Evolutionary conservation across 1,139 yeast species (phyloP).

Genomic region (Nakaseomyces sp.): DNA sequence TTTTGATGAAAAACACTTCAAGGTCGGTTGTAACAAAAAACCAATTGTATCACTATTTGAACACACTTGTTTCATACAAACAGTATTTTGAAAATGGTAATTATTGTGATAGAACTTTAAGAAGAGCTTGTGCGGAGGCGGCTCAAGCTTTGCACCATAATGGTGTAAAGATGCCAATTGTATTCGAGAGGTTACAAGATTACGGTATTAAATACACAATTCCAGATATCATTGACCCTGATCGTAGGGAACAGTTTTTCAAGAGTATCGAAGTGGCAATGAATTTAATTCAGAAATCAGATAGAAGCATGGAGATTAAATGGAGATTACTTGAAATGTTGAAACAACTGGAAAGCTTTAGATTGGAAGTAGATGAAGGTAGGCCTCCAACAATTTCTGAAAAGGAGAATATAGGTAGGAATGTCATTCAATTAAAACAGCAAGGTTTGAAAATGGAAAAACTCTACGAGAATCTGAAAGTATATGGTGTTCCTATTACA

Average conservation of each 20-base stretch:
- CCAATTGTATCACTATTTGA: slow-evolving; percentile 15
- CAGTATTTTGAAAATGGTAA: slow-evolving; percentile 17
- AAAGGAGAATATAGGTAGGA: slow-evolving; percentile 13
- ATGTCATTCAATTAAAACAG: slow-evolving; percentile 16
- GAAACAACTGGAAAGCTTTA: slow-evolving; percentile 15
- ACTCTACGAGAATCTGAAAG: slow-evolving; percentile 19
- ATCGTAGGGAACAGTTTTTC: slow-evolving; percentile 22
- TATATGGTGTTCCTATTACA: slow-evolving; percentile 18
- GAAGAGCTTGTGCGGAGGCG: slow-evolving; percentile 18
- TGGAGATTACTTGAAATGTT: slow-evolving; percentile 15
- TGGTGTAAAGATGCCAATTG: slow-evolving; percentile 30
- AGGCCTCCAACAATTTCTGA: slow-evolving; percentile 17
- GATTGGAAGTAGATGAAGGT: slow-evolving; percentile 22
- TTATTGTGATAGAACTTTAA: slow-evolving; percentile 9
- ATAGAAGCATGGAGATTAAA: slow-evolving; percentile 16
- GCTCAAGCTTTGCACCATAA: slow-evolving; percentile 20
- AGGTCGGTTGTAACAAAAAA: slow-evolving; percentile 19
- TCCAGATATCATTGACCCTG: slow-evolving; percentile 13
- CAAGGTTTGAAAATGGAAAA: slow-evolving; percentile 27
- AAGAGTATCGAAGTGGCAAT: slow-evolving; percentile 24
- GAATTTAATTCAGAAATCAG: slow-evolving; percentile 16
- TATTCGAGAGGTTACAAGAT: slow-evolving; percentile 23
- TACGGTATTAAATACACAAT: slow-evolving; percentile 20
- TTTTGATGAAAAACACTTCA: slow-evolving; percentile 17
- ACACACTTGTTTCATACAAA: slow-evolving; percentile 15